Base-by-base conservation (phyloP, 257 asterid species). In the Ocimum tenuiflorum region DNA sequence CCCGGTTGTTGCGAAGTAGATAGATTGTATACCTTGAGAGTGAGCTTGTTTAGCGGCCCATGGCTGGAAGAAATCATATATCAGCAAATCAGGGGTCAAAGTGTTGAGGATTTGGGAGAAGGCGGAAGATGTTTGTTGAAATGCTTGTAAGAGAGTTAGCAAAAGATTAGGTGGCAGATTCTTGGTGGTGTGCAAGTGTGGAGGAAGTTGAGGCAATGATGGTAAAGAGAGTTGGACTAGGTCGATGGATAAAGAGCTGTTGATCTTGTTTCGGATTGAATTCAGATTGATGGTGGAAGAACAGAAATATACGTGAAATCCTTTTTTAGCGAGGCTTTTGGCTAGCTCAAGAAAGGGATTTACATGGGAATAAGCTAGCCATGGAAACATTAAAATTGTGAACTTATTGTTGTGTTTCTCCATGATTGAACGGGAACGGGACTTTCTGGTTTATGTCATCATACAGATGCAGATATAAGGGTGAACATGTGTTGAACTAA, bases 181-280 rank as follows among this genome's bases (percentile, higher is more conserved):
- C 54, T 61, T 73, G 39, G 78, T 74, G 2, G 78, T 74, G 71
- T 68, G 78, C 20, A 60, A 10, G n/a, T 67, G 46, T 6, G 78
- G 74, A 42, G 78, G 74, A 24, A 68, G 78, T 8, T 68, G 39
- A 0, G 66, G 36, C 0, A 51, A 22, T 1, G 70, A 8, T 2
- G 71, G 74, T 1, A 74, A 2, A 2, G n/a, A 51, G 57, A 73
- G 74, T 7, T 73, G 55, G 13, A 67, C 8, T 15, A 73, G 53
- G 1, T 43, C 15, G 19, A 67, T 52, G 35, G 49, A 13, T 4
- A 29, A 10, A 14, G 3, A 14, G 7, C 15, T 15, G 0, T 27
- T 27, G 24, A 62, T 17, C 11, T 24, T 60, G 8, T 6, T 14
- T 45, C 27, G 10, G 45, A 62, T 27, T 0, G 68, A 62, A 29